Conservation (phyloP, 2,329 filamentous ascomycete genomes). For the Ascocoryne sarcoides region DNA sequence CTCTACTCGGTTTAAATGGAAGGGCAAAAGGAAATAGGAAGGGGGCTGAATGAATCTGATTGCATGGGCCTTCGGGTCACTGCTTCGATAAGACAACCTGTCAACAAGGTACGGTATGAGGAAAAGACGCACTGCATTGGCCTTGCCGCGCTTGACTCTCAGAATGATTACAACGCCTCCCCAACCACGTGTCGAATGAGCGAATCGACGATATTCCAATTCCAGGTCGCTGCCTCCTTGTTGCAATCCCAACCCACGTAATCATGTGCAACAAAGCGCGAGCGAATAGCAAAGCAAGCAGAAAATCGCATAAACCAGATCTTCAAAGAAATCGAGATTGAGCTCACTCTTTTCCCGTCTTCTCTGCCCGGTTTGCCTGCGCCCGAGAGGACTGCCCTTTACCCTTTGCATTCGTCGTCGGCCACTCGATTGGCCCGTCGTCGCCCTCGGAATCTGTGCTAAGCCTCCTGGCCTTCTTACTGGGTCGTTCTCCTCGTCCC, state of each 20-base stretch:
- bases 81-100: conserved; percentile 19
- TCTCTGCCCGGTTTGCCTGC: background rate
- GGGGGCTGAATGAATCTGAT: conserved; percentile 4
- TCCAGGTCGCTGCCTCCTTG: background rate
- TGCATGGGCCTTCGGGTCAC: conserved; percentile 15
- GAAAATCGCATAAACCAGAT: background rate
- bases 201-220: background rate
- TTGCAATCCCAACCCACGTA: background rate
- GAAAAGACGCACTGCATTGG: background rate
- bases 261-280: background rate
- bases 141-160: background rate
- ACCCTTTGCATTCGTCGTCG: conserved; percentile 11
- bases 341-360: background rate
- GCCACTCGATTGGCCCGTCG: conserved; percentile 6
- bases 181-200: background rate
- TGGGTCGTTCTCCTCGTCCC: conserved; percentile 18
- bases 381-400: conserved; percentile 3
- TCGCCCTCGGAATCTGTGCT: conserved; percentile 23
- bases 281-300: background rate
- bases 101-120: conserved; percentile 3
- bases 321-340: background rate
- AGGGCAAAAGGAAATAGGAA: background rate
- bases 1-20: conserved; percentile 3
- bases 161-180: too few species aligned
- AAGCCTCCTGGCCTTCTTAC: conserved; percentile 18